Evolutionary conservation across 306 rosid species (phyloP).

Genomic region (Vigna angularis): DNA sequence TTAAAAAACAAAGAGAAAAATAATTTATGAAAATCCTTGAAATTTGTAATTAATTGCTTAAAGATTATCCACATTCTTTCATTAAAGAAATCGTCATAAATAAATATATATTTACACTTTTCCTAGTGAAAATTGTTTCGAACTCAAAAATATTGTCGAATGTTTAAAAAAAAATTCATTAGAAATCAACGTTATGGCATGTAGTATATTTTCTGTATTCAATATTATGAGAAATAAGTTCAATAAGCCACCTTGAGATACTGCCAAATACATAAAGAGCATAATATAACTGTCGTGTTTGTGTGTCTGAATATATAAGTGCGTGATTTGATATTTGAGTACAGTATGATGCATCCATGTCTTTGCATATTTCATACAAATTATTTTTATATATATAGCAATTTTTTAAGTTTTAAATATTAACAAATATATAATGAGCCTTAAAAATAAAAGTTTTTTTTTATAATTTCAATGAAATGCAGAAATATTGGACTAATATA

Average conservation of each 20-base stretch:
- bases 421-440: neutral
- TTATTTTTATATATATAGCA: neutral
- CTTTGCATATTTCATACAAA: neutral
- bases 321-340: neutral
- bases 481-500: no score
- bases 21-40: no score
- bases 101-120: no score
- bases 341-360: neutral
- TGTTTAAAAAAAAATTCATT: neutral
- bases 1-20: no score
- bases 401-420: neutral
- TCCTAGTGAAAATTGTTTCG: no score
- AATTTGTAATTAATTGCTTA: no score
- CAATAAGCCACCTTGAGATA: neutral
- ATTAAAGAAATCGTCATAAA: no score
- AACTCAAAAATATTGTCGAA: neutral
- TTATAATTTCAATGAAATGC: neutral
- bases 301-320: neutral
- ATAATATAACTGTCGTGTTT: conserved; percentile 15
- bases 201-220: neutral
- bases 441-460: neutral
- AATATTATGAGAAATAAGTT: neutral
- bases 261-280: neutral
- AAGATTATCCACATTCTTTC: no score
- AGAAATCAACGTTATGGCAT: neutral